phyloP scores from a whole-genome alignment of 306 rosid species.

The Corylus avellana region DNA sequence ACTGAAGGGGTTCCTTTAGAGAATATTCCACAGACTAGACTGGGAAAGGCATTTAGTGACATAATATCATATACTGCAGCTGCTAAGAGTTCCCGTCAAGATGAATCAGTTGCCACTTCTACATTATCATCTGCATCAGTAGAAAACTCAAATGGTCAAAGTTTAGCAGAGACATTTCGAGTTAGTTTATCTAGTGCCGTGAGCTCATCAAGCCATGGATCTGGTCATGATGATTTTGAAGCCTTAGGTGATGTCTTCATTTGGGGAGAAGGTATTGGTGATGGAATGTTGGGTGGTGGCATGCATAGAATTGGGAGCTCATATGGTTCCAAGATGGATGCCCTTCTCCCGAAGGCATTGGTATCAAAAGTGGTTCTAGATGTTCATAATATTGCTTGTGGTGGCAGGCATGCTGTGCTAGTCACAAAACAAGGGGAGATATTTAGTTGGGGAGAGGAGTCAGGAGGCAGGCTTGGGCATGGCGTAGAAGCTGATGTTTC shows the following conservation, averaged over 20 bases:
- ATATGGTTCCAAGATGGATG: slow-evolving; percentile 59
- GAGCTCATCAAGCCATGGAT: slow-evolving; percentile 95
- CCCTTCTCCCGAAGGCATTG: slow-evolving; percentile 84
- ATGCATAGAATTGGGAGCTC: slow-evolving; percentile 56
- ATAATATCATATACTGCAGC: slow-evolving; percentile 59
- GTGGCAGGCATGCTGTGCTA: slow-evolving; percentile 77
- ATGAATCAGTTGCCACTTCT: slow-evolving; percentile 53
- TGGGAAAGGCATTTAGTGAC: slow-evolving; percentile 85
- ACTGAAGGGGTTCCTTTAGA: slow-evolving; percentile 44
- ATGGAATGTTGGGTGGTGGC: slow-evolving; percentile 83
- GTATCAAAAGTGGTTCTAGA: slow-evolving; percentile 83
- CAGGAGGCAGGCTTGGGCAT: slow-evolving; percentile 97
- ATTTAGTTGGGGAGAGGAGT: slow-evolving; percentile 97
- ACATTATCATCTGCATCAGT: slow-evolving; percentile 52
- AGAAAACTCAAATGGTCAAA: slow-evolving; percentile 73
- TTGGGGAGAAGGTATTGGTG: slow-evolving; percentile 81
- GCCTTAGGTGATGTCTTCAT: slow-evolving; percentile 77
- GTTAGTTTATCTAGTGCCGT: slow-evolving; percentile 92
- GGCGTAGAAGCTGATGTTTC: slow-evolving; percentile 76
- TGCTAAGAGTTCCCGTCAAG: slow-evolving; percentile 46
- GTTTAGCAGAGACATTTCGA: slow-evolving; percentile 69
- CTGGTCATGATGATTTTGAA: slow-evolving; percentile 80
- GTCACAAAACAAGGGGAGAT: slow-evolving; percentile 89
- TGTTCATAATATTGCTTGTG: slow-evolving; percentile 87
- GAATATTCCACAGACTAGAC: slow-evolving; percentile 47